Percentiles rank a stretch among this genome's conserved stretches.
These are phyloP conservation scores for Pleurotus eryngii DNA, from an alignment of 768 basidiomycete species.

Conservation along the genomic window DNA sequence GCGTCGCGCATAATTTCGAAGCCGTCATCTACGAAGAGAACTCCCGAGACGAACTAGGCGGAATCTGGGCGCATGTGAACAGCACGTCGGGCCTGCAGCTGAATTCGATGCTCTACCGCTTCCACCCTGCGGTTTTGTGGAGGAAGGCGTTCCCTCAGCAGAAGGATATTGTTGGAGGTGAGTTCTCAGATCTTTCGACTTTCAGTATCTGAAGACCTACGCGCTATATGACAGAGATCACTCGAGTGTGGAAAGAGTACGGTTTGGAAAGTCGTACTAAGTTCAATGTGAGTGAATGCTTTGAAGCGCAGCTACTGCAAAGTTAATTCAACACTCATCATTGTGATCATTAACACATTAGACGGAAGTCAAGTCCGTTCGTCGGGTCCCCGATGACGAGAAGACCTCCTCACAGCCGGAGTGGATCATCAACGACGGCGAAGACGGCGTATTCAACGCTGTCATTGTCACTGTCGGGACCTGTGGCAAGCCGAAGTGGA, in stretches of 20 bases:
- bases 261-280: constrained; percentile 42
- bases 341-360: background rate
- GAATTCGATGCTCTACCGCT: constrained; percentile 49
- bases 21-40: constrained; percentile 46
- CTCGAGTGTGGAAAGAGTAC: constrained; percentile 45
- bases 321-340: background rate
- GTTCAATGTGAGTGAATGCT: constrained; percentile 30
- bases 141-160: constrained; percentile 38
- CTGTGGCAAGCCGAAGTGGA: constrained; percentile 44
- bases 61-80: constrained; percentile 52
- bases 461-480: constrained; percentile 48
- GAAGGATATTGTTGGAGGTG: constrained; percentile 49
- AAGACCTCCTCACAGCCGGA: constrained; percentile 21
- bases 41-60: constrained; percentile 31
- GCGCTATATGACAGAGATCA: constrained; percentile 26
- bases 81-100: constrained; percentile 48
- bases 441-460: constrained; percentile 47
- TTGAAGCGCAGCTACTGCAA: background rate
- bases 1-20: constrained; percentile 49
- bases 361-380: constrained; percentile 35
- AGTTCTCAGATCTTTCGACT: background rate
- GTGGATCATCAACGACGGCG: constrained; percentile 47
- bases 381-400: constrained; percentile 19
- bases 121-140: constrained; percentile 46
- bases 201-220: background rate